Evolutionary conservation across 2,329 filamentous ascomycete species (phyloP).

Genomic region (Xylariales sp.): DNA sequence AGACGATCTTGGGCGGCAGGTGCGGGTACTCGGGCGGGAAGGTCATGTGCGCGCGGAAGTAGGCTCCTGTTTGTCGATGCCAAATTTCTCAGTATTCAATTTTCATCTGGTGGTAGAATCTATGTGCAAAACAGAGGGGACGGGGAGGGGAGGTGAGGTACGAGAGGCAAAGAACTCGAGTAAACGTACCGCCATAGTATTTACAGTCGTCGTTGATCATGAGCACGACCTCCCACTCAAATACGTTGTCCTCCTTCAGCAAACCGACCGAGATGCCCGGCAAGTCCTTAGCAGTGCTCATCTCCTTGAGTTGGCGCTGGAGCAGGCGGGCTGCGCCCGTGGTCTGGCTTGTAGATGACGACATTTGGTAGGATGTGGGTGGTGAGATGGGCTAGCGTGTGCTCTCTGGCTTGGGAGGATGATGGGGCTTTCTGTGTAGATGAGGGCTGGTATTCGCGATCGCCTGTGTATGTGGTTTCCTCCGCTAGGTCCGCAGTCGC

Average conservation of each 20-base stretch:
- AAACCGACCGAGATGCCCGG: conserved; percentile 92
- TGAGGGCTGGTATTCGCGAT: background rate
- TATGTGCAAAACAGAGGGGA: background rate
- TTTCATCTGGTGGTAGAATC: background rate
- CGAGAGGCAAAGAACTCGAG: background rate
- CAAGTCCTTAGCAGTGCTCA: conserved; percentile 86
- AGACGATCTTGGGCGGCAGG: conserved; percentile 83
- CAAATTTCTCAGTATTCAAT: background rate
- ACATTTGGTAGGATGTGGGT: conserved; percentile 33
- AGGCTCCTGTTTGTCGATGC: conserved; percentile 60
- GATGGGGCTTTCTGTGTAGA: background rate
- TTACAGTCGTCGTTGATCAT: conserved; percentile 96
- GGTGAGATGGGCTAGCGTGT: background rate
- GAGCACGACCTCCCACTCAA: conserved; percentile 98
- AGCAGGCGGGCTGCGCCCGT: conserved; percentile 69
- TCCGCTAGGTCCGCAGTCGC: too few relatives aligned
- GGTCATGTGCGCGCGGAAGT: conserved; percentile 79
- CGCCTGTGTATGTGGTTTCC: background rate
- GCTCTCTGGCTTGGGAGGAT: background rate
- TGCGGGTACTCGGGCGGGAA: conserved; percentile 87
- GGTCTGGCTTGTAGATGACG: conserved; percentile 40
- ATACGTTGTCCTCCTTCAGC: conserved; percentile 79
- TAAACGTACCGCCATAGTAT: conserved; percentile 75
- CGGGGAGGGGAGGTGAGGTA: background rate
- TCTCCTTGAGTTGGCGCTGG: conserved; percentile 83